Evolutionary conservation across 495 filamentous ascomycete genomes (phyloP).

Genomic region (Collariella sp.): DNA sequence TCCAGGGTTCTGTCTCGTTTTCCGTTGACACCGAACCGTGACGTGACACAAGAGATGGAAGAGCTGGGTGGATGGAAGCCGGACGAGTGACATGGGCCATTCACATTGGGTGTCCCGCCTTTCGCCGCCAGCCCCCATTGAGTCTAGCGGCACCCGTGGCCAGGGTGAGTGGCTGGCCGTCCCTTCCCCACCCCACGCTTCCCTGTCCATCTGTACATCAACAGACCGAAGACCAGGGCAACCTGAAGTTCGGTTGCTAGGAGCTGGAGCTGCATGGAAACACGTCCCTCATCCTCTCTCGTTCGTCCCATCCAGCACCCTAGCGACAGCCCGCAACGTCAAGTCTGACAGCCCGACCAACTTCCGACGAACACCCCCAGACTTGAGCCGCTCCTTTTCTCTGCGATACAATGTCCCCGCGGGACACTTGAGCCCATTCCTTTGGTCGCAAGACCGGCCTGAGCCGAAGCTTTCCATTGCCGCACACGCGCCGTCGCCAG

Average conservation of each 20-base stretch:
- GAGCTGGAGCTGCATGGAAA: constrained; percentile 2
- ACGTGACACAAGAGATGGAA: not conserved
- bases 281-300: constrained; percentile 2
- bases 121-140: constrained; percentile 4
- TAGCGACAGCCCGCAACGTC: constrained; percentile 9
- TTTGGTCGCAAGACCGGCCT: constrained; percentile 14
- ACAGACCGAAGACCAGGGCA: not conserved
- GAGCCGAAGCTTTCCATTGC: constrained; percentile 14
- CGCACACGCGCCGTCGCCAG: constrained; percentile 1
- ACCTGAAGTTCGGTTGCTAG: not conserved
- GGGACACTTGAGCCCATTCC: constrained; percentile 6
- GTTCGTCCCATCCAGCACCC: not conserved
- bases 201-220: not conserved
- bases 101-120: not conserved
- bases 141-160: constrained; percentile 5
- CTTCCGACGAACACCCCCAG: constrained; percentile 1
- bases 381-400: constrained; percentile 1
- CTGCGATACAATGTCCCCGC: constrained; percentile 14
- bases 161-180: constrained; percentile 7
- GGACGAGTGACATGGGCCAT: not conserved
- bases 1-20: not conserved
- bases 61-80: not conserved
- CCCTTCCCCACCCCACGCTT: constrained; percentile 19
- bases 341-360: not conserved
- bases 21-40: not conserved